These are phyloP conservation scores for Lipomyces japonicus DNA, from an alignment of 805 yeast species.

Conservation along the genomic window DNA sequence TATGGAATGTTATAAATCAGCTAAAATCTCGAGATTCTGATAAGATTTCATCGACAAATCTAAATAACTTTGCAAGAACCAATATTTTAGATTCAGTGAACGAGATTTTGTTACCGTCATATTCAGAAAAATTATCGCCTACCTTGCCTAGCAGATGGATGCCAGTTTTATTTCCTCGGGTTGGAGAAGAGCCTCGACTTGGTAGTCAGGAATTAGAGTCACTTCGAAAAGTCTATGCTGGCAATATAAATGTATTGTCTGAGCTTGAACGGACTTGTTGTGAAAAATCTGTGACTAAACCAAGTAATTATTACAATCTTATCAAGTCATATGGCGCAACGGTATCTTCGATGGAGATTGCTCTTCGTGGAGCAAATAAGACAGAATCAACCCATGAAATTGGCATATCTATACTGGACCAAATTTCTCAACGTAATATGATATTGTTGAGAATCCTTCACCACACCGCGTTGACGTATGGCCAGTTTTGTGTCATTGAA, in stretches of 20 bases:
- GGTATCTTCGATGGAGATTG: slow-evolving; percentile 22
- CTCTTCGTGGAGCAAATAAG: slow-evolving; percentile 25
- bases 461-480: slow-evolving; percentile 39
- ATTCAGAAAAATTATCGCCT: slow-evolving; percentile 1
- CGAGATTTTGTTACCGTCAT: slow-evolving; percentile 1
- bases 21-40: slow-evolving; percentile 1
- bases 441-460: slow-evolving; percentile 53
- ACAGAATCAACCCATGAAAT: slow-evolving; percentile 7
- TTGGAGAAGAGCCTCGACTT: slow-evolving; percentile 1
- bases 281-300: not conserved
- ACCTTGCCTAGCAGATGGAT: slow-evolving; percentile 2
- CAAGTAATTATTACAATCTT: slow-evolving; percentile 2
- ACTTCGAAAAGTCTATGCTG: not conserved
- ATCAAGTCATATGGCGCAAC: slow-evolving; percentile 14
- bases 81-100: slow-evolving; percentile 8
- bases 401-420: slow-evolving; percentile 49
- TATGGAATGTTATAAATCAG: slow-evolving; percentile 15
- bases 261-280: slow-evolving; percentile 10
- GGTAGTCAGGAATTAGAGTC: not conserved
- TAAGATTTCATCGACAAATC: not conserved
- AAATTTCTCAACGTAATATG: slow-evolving; percentile 58
- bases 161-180: slow-evolving; percentile 4
- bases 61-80: not conserved
- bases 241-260: slow-evolving; percentile 3
- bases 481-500: slow-evolving; percentile 26